phyloP scores from a whole-genome alignment of 352 stramenopile genomes.

The Globisporangium acanthophoron region DNA sequence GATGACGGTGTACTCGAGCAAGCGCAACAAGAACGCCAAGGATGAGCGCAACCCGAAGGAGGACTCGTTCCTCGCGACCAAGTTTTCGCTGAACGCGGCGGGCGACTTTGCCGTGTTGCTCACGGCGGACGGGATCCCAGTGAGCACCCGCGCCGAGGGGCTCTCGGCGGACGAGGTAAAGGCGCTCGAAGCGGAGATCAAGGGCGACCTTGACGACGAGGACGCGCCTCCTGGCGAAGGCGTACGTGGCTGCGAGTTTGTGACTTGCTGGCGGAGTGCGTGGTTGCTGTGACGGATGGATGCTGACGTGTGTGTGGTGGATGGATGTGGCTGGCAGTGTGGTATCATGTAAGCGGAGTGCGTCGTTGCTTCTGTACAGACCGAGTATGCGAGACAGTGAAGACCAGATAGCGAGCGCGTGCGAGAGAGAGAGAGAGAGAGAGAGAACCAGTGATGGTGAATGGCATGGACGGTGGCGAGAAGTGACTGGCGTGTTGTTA shows the following conservation, averaged over 20 bases:
- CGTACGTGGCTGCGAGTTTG: conserved; percentile 24
- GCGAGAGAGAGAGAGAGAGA: too few species aligned
- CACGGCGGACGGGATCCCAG: conserved; percentile 58
- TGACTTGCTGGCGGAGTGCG: conserved; percentile 1
- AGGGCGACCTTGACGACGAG: conserved; percentile 47
- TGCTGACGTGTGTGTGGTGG: not conserved
- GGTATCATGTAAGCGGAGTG: conserved; percentile 30
- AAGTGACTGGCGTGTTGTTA: too few species aligned
- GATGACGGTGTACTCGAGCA: conserved; percentile 73
- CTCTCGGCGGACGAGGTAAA: conserved; percentile 55
- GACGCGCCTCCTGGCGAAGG: conserved; percentile 42
- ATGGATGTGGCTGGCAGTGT: conserved; percentile 12
- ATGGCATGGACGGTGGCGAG: too few species aligned
- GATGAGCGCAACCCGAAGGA: conserved; percentile 65
- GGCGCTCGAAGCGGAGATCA: conserved; percentile 47
- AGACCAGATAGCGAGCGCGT: not conserved
- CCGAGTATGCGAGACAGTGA: not conserved
- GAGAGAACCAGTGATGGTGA: not conserved
- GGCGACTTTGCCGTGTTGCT: conserved; percentile 65
- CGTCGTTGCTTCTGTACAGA: not conserved
- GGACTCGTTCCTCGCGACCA: conserved; percentile 74
- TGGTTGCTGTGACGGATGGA: not conserved
- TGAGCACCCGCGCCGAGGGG: conserved; percentile 61
- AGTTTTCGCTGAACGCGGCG: conserved; percentile 67
- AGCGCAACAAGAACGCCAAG: conserved; percentile 74